phyloP scores from a whole-genome alignment of 495 filamentous ascomycete species.

The Clohesyomyces aquaticus region DNA sequence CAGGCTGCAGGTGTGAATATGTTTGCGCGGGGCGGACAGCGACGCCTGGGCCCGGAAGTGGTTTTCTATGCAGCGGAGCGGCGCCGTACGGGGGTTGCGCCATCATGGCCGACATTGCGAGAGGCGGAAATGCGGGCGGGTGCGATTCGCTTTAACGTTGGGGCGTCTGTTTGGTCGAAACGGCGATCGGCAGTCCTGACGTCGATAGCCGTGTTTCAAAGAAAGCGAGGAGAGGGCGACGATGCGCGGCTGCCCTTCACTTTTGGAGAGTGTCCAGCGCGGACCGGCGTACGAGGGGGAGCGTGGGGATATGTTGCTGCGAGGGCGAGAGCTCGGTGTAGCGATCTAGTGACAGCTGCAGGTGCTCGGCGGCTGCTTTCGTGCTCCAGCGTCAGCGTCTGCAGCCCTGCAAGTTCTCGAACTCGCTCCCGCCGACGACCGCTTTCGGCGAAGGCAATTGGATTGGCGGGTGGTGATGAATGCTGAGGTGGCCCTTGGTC shows the following conservation, averaged over 20 bases:
- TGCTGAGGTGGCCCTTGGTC: neutral
- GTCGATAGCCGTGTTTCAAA: slow-evolving; percentile 14
- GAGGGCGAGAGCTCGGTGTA: too few species aligned
- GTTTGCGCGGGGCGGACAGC: slow-evolving; percentile 26
- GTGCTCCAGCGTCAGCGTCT: neutral
- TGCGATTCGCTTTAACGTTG: neutral
- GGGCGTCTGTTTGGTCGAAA: slow-evolving; percentile 10
- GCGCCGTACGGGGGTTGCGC: slow-evolving; percentile 29
- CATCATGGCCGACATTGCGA: slow-evolving; percentile 30
- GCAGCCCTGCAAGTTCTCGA: slow-evolving; percentile 26
- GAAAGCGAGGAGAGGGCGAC: slow-evolving; percentile 14
- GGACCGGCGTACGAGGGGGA: too few species aligned
- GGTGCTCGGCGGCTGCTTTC: neutral
- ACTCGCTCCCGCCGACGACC: neutral
- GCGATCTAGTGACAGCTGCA: neutral
- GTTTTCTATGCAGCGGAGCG: slow-evolving; percentile 24
- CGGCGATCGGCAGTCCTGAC: slow-evolving; percentile 22
- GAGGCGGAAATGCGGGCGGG: too few species aligned
- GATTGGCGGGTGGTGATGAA: slow-evolving; percentile 2
- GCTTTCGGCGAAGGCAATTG: slow-evolving; percentile 5
- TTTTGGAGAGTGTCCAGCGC: too few species aligned
- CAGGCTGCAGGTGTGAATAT: slow-evolving; percentile 16
- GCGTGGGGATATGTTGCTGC: too few species aligned
- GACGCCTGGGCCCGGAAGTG: slow-evolving; percentile 18
- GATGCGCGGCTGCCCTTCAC: too few species aligned